phyloP scores from a whole-genome alignment of 2,329 filamentous ascomycete species.

The Paramyrothecium roridum region DNA sequence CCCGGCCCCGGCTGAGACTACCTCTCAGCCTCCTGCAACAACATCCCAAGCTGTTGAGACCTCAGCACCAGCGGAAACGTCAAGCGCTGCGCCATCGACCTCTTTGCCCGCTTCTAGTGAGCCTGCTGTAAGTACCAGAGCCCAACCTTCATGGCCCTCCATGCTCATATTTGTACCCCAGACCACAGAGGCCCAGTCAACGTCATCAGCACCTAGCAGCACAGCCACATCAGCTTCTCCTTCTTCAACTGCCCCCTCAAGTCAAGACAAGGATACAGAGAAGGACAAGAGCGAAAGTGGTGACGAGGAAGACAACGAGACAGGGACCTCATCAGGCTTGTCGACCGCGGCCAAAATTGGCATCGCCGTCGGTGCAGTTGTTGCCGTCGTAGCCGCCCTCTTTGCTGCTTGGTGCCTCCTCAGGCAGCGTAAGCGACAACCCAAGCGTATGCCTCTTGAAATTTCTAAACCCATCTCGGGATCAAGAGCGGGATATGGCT shows the following conservation, averaged over 20 bases:
- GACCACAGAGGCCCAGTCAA: constrained; percentile 10
- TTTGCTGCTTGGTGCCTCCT: constrained; percentile 36
- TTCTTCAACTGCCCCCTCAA: constrained; percentile 9
- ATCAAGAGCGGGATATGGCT: constrained; percentile 35
- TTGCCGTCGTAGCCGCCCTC: constrained; percentile 35
- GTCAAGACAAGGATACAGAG: constrained; percentile 7
- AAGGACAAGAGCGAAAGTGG: not conserved
- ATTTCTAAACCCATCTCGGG: constrained; percentile 51
- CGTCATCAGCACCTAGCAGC: not conserved
- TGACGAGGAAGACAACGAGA: constrained; percentile 9
- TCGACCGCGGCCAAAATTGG: constrained; percentile 41
- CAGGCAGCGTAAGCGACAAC: constrained; percentile 23
- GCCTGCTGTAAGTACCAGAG: constrained; percentile 10
- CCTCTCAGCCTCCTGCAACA: constrained; percentile 1
- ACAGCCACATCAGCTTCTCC: constrained; percentile 8
- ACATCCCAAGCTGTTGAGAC: constrained; percentile 7
- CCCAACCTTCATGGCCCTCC: constrained; percentile 1
- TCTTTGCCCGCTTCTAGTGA: constrained; percentile 4
- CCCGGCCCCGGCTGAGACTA: not conserved
- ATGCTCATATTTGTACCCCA: constrained; percentile 7
- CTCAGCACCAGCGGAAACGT: constrained; percentile 3
- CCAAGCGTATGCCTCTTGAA: constrained; percentile 27
- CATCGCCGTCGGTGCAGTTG: constrained; percentile 44
- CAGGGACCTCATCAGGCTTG: constrained; percentile 13
- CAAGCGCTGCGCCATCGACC: constrained; percentile 1